Evolutionary conservation across 768 basidiomycete genomes (phyloP), one percentile per base, ranked within the genome.

Genomic region (Scleroderma bovista): DNA sequence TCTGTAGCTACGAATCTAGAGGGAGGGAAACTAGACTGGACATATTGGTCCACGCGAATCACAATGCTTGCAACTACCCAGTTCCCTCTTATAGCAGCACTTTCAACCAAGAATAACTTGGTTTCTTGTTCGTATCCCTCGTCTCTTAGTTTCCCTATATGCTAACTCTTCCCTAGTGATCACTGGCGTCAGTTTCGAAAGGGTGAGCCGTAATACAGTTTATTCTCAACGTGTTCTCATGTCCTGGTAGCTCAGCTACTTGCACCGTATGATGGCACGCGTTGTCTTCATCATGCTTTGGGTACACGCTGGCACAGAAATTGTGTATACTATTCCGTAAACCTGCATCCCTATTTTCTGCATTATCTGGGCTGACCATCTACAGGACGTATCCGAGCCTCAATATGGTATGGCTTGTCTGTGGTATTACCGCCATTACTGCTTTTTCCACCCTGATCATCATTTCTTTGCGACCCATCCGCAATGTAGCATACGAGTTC

Each of bases 51-150:
- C 8, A 64, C 77, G 50, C 66, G 73, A 23, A 68, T 73, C 2
- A 75, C 69, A 1, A 62, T 64, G 24, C 70, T 80, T 20, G 78
- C 73, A 1, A 61, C 64, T 7, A 68, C 68, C 37, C 80, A 85
- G 60, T 61, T 80, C 1, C 77, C 81, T 2, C 67, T 85, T 17
- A 67, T 84, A 34, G 71, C 75, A 15, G 80, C 74, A 2, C 72
- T 86, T 22, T 80, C 79, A 1, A 78, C 77, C 53, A 79, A 78
- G 66, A 84, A 85, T 62, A 84, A 84, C 50, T 59, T 80, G 22
- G 63, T 79, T 31, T 60, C 68, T 1, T 60, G 72, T 73, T 54
- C 15, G 72, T 61, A 24, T 12, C n/a, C n/a, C 16, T 16, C 3
- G 10, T 36, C 26, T 34, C 19, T 19, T 38, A 23, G n/a, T 20